Conservation (phyloP, 1,284 basidiomycete species). For the Taiwanofungus camphoratus region DNA sequence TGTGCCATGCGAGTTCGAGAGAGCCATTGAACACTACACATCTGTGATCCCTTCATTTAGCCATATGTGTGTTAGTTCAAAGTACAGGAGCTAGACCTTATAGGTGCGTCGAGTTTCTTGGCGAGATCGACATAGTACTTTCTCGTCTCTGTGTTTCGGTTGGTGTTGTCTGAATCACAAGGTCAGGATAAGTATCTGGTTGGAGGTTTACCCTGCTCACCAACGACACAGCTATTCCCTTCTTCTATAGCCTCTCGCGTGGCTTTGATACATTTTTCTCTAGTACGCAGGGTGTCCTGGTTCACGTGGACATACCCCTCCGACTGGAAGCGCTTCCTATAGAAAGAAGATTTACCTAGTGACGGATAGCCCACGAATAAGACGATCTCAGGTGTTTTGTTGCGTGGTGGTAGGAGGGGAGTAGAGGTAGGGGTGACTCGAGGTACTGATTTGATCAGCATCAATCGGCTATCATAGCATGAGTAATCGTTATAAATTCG, state of each 20-base stretch:
- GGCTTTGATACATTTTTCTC: constrained; percentile 69
- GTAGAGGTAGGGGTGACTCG: constrained; percentile 55
- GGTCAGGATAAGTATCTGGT: background rate
- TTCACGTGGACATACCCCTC: constrained; percentile 78
- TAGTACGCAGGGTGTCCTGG: constrained; percentile 75
- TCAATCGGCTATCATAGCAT: background rate
- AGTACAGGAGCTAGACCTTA: constrained; percentile 41
- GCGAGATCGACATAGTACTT: constrained; percentile 67
- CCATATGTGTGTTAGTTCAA: background rate
- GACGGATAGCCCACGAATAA: constrained; percentile 87
- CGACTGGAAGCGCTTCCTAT: constrained; percentile 60
- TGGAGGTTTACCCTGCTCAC: constrained; percentile 33
- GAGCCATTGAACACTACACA: constrained; percentile 73
- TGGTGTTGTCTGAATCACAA: constrained; percentile 71
- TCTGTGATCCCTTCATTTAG: constrained; percentile 30
- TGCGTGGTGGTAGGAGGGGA: constrained; percentile 45
- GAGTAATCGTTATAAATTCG: no score
- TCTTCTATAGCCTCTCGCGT: constrained; percentile 51
- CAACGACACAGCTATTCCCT: constrained; percentile 71
- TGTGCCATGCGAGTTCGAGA: constrained; percentile 80
- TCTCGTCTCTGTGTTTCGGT: constrained; percentile 66
- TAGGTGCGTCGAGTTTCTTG: constrained; percentile 44
- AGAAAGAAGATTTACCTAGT: constrained; percentile 86
- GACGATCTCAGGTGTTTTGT: constrained; percentile 51
- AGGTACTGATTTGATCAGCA: constrained; percentile 38